Conservation (phyloP, 148 eudicot genomes). For the Pouteria glomerata region DNA sequence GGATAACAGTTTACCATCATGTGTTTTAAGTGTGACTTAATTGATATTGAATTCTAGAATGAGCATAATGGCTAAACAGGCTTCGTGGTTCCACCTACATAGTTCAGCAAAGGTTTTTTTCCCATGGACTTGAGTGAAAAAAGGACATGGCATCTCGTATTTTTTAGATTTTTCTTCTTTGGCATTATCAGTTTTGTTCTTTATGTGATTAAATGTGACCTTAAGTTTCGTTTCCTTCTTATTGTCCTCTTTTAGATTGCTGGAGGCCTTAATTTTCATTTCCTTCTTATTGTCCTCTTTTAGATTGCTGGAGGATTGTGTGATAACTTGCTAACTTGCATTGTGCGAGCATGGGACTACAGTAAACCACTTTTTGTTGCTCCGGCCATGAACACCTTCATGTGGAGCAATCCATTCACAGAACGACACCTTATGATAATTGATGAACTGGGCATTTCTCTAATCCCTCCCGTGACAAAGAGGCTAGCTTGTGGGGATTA, state of each 20-base stretch:
- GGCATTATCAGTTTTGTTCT: too few species aligned
- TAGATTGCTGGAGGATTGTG: conserved; percentile 95
- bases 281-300: background rate
- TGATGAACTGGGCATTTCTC: conserved; percentile 75
- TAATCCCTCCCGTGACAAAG: conserved; percentile 95
- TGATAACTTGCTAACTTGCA: conserved; percentile 83
- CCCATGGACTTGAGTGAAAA: too few species aligned
- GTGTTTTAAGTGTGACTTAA: background rate
- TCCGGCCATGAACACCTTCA: conserved; percentile 92
- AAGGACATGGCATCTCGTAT: too few species aligned
- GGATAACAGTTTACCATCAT: too few species aligned
- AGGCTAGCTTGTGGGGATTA: too few species aligned
- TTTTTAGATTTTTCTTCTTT: too few species aligned
- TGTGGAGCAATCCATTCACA: conserved; percentile 95
- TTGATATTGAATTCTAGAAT: background rate
- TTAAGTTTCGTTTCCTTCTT: too few species aligned
- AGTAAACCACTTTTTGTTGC: conserved; percentile 82
- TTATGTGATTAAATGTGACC: too few species aligned
- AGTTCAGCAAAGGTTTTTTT: too few species aligned
- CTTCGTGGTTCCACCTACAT: too few species aligned
- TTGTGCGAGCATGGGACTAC: conserved; percentile 96
- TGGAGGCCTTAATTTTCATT: background rate
- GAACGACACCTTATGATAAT: conserved; percentile 75
- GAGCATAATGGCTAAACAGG: background rate
- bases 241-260: background rate